Evolutionary conservation across 306 rosid species (phyloP), one percentile per base, ranked within the genome.

Genomic region (Neltuma alba): DNA sequence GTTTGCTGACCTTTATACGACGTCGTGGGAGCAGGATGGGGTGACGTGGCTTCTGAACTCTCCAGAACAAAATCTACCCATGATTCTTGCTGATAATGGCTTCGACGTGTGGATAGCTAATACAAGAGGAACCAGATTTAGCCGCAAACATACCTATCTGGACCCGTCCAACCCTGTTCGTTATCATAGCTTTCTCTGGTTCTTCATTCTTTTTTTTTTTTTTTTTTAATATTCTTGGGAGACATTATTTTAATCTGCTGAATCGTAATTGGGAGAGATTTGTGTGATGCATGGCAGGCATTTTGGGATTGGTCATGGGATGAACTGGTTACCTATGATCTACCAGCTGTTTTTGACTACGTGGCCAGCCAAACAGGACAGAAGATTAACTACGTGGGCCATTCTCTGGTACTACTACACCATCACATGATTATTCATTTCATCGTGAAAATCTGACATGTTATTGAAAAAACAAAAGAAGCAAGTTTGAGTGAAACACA

Each of bases 251-350:
- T 16, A 7, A 40, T 30, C 7, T 69, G 7, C 11, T 44, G 33
- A 25, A 55, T n/a, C 45, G 28, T 28, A 27, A n/a, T 1, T 61
- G 12, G n/a, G n/a, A 54, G 21, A n/a, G 13, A 54, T 67, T 0
- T 27, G 65, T 10, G n/a, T 76, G 5, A 76, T 44, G 74, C 48
- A 27, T 83, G 69, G 27, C 89, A 93, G 98, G 85, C 71, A 1
- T 95, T 60, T 73, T 95, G 98, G 99, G 50, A 91, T 38, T 95
- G 98, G 98, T 89, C 97, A 0, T 95, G 90, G 90, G 99, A 95
- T 70, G 97, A 95, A 75, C 78, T 95, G 20, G 92, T 82, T 50
- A 11, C 75, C 47, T 90, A 83, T 76, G 99, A 95, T 79, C 86
- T 95, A 37, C 99, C 99, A 0, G 98, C 97, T 3, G 82, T 90